Evolutionary conservation across 1,284 basidiomycete species (phyloP).

Genomic region (Chondrostereum purpureum): DNA sequence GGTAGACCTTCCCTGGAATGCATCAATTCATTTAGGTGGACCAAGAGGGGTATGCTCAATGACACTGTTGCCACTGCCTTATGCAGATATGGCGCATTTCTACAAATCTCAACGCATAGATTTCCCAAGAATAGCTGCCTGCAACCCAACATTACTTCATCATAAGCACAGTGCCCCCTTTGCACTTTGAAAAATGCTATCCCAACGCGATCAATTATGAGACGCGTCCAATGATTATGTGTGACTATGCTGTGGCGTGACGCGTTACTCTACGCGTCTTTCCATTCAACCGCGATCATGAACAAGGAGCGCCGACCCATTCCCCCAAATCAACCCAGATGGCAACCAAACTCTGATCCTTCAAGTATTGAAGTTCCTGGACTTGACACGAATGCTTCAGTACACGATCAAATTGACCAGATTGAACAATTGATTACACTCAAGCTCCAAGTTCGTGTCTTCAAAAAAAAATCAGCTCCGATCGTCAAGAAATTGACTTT

Average conservation of each 20-base stretch:
- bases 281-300: constrained; percentile 15
- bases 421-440: constrained; percentile 94
- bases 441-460: constrained; percentile 59
- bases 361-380: constrained; percentile 64
- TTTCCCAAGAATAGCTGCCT: no score
- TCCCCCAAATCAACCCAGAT: constrained; percentile 47
- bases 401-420: constrained; percentile 85
- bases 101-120: no score
- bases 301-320: constrained; percentile 26
- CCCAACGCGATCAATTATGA: no score
- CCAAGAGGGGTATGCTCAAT: no score
- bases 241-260: background rate
- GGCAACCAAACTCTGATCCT: constrained; percentile 60
- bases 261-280: constrained; percentile 9
- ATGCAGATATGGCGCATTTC: no score
- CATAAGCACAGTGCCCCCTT: no score
- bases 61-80: no score
- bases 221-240: no score
- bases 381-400: constrained; percentile 67
- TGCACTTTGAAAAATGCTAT: no score
- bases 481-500: constrained; percentile 5
- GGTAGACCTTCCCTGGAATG: no score
- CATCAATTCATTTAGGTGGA: no score
- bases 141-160: no score
- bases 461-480: constrained; percentile 7